Conservation (phyloP, 805 yeast species). For the Pichia thaimueangensis region DNA sequence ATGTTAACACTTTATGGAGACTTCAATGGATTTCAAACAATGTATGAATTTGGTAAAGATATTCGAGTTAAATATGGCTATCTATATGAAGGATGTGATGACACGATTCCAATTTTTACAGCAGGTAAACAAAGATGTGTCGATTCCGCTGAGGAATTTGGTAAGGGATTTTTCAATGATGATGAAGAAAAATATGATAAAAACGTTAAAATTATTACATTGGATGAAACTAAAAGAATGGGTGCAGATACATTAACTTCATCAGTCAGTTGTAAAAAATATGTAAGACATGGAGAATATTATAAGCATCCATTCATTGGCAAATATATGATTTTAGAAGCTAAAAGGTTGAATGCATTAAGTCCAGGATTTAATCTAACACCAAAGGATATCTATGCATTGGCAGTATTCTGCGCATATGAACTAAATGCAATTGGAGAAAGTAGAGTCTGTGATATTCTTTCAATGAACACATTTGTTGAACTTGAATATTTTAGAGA, state of each 20-base stretch:
- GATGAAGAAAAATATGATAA: constrained; percentile 32
- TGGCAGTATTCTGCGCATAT: constrained; percentile 65
- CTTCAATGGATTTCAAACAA: constrained; percentile 48
- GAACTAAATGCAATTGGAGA: constrained; percentile 65
- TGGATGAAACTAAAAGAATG: constrained; percentile 40
- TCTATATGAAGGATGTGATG: constrained; percentile 29
- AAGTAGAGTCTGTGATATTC: constrained; percentile 60
- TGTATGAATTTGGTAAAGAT: constrained; percentile 41
- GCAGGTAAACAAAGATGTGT: constrained; percentile 50
- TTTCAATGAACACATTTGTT: constrained; percentile 63
- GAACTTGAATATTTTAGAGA: constrained; percentile 57
- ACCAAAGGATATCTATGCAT: constrained; percentile 41
- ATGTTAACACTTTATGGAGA: constrained; percentile 46
- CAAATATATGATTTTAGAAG: constrained; percentile 32
- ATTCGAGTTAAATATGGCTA: constrained; percentile 44
- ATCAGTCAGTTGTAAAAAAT: constrained; percentile 37
- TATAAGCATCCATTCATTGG: constrained; percentile 16
- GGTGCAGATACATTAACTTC: constrained; percentile 62
- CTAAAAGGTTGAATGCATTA: constrained; percentile 47
- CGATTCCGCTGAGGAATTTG: constrained; percentile 49
- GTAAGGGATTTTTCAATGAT: constrained; percentile 46
- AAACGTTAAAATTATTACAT: constrained; percentile 32
- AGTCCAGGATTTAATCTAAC: constrained; percentile 52
- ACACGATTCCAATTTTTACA: constrained; percentile 44
- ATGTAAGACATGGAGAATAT: constrained; percentile 23